phyloP scores from a whole-genome alignment of 257 asterid genomes.

The Nicotiana tabacum region DNA sequence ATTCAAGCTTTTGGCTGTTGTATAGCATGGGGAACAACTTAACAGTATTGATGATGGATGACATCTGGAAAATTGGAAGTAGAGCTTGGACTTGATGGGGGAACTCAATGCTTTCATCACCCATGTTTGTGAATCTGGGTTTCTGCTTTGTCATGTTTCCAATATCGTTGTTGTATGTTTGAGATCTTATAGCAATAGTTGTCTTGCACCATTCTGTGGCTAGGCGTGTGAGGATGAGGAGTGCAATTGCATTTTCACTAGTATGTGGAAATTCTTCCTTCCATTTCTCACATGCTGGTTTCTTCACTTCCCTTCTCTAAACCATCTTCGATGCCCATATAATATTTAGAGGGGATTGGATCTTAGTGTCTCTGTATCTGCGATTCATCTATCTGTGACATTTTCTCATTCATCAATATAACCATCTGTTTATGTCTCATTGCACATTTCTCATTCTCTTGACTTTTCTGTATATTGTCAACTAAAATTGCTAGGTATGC shows the following conservation, averaged over 20 bases:
- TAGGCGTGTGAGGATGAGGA: neutral
- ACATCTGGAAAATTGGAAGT: neutral
- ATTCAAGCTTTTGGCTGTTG: neutral
- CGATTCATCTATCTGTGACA: neutral
- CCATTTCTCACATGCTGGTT: neutral
- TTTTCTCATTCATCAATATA: neutral
- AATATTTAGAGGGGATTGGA: neutral
- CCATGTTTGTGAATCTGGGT: neutral
- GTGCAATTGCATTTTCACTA: neutral
- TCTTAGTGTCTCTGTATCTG: neutral
- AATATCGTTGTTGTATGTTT: neutral
- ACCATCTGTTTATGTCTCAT: neutral
- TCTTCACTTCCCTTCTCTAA: neutral
- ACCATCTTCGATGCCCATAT: neutral
- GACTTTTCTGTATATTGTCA: neutral
- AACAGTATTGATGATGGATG: neutral
- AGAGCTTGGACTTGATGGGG: no score
- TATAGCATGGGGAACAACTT: neutral
- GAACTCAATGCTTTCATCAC: neutral
- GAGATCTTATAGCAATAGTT: neutral
- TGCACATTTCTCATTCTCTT: neutral
- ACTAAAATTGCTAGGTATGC: neutral
- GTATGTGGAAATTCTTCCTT: neutral
- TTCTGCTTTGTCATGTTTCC: neutral
- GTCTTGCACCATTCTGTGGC: neutral